Conservation (phyloP, 83 land plant genomes). For the Picea abies region DNA sequence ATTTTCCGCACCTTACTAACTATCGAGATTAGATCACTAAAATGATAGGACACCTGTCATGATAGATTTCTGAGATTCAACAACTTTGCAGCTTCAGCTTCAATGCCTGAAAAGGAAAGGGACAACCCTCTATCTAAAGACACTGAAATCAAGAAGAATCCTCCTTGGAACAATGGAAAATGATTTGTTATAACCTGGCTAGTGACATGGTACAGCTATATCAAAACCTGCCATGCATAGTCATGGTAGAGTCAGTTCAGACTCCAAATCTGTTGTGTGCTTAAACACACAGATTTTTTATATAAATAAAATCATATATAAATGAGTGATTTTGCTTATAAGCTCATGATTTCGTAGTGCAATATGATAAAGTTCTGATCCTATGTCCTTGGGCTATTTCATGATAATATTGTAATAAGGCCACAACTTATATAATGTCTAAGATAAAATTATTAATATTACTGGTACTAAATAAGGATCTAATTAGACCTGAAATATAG, state of each 20-base stretch:
- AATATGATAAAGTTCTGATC: no score
- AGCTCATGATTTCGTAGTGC: no score
- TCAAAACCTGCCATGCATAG: neutral
- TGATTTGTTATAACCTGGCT: neutral
- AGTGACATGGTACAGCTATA: neutral
- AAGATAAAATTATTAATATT: no score
- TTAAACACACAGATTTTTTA: no score
- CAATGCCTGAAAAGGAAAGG: neutral
- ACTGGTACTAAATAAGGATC: no score
- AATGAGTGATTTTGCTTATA: no score
- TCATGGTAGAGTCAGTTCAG: neutral
- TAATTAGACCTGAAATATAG: no score
- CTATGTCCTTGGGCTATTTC: no score
- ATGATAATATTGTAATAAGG: no score
- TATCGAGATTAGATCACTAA: neutral
- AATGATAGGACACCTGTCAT: neutral
- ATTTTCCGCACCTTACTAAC: neutral
- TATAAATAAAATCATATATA: no score
- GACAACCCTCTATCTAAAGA: neutral
- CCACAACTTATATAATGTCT: no score
- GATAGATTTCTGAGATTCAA: neutral
- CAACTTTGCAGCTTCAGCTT: neutral
- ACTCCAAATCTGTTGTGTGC: no score
- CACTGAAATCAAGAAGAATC: neutral
- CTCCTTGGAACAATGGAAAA: constrained; percentile 4